Conservation (phyloP, 208 protist genomes). For the Trypanosoma grayi region DNA sequence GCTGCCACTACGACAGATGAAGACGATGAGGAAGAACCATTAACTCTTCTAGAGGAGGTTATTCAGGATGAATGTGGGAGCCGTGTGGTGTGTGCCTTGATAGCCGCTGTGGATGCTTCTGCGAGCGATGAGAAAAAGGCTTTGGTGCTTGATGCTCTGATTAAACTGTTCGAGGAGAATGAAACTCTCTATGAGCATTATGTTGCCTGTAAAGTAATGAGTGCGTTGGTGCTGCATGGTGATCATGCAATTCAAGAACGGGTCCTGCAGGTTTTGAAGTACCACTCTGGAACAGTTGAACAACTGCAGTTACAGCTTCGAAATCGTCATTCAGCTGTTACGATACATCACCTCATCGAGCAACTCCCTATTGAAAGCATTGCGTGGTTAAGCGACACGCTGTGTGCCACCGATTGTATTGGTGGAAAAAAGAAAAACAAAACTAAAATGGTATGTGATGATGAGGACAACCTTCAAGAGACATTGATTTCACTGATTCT, state of each 20-base stretch:
- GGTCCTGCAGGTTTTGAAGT: conserved; percentile 68
- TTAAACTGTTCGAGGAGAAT: conserved; percentile 80
- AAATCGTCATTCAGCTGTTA: conserved; percentile 76
- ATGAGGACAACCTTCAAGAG: conserved; percentile 9
- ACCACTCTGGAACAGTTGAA: conserved; percentile 47
- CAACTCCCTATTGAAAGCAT: conserved; percentile 38
- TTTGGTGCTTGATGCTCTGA: conserved; percentile 47
- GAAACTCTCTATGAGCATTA: conserved; percentile 73
- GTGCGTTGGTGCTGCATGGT: conserved; percentile 68
- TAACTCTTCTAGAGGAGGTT: conserved; percentile 74
- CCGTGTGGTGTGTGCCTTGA: conserved; percentile 70
- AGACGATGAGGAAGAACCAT: conserved; percentile 48
- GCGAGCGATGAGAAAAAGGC: conserved; percentile 31
- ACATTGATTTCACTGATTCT: conserved; percentile 61
- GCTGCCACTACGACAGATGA: conserved; percentile 33
- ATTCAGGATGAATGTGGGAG: conserved; percentile 75
- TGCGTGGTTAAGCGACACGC: conserved; percentile 62
- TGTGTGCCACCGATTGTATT: conserved; percentile 18
- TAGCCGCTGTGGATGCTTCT: conserved; percentile 42
- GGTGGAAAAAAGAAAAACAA: conserved; percentile 27
- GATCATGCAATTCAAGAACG: conserved; percentile 32
- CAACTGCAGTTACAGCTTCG: conserved; percentile 47
- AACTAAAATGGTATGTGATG: conserved; percentile 10
- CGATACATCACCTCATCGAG: conserved; percentile 69
- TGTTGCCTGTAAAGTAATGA: conserved; percentile 83